These are phyloP conservation scores for Saccharomycopsis selenospora DNA, from an alignment of 805 yeast species.

Conservation along the genomic window DNA sequence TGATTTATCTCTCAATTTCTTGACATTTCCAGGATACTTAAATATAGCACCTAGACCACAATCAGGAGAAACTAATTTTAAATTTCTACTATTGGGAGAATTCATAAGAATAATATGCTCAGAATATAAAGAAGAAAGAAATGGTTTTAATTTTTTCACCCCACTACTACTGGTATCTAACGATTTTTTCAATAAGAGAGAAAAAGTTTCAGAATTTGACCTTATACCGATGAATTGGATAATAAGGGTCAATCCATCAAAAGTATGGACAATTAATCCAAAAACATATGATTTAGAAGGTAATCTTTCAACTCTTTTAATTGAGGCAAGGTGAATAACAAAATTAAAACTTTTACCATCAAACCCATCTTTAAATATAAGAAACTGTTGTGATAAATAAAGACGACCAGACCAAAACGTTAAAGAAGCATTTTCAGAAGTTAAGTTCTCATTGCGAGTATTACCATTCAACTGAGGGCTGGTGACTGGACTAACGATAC, in stretches of 20 bases:
- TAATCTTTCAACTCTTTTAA: conserved; percentile 79
- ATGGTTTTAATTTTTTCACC: conserved; percentile 55
- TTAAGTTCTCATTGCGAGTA: not conserved
- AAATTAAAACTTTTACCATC: conserved; percentile 65
- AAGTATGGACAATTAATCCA: conserved; percentile 66
- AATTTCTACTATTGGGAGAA: conserved; percentile 30
- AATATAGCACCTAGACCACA: conserved; percentile 85
- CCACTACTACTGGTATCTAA: conserved; percentile 57
- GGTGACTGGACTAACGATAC: conserved; percentile 6
- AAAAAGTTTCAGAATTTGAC: conserved; percentile 74
- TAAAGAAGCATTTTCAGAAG: conserved; percentile 22
- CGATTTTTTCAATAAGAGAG: conserved; percentile 54
- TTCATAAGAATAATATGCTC: conserved; percentile 70
- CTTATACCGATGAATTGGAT: conserved; percentile 74
- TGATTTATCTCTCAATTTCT: conserved; percentile 66
- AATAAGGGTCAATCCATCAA: conserved; percentile 53
- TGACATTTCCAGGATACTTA: conserved; percentile 86
- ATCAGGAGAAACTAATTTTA: conserved; percentile 47
- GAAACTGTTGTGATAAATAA: conserved; percentile 66
- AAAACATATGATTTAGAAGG: conserved; percentile 65
- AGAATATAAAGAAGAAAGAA: conserved; percentile 69
- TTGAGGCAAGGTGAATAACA: conserved; percentile 64
- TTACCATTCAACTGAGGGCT: conserved; percentile 8
- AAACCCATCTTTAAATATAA: conserved; percentile 65
- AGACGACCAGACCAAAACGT: conserved; percentile 52